These are phyloP conservation scores for Fusarium nelsonii DNA, from an alignment of 2,329 filamentous ascomycete genomes.

Conservation along the genomic window DNA sequence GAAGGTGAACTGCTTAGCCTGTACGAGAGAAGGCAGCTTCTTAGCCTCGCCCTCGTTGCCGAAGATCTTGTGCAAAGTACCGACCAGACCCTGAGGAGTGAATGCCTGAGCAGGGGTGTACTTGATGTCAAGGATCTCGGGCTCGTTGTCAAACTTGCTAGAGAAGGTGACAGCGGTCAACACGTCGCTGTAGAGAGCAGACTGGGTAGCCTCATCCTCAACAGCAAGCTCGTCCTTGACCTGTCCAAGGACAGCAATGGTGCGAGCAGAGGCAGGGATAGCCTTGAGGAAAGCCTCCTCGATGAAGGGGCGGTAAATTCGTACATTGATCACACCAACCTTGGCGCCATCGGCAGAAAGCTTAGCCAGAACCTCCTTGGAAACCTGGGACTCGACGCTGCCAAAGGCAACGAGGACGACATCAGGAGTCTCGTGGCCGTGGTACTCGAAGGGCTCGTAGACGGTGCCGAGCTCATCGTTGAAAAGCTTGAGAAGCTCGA, in stretches of 20 bases:
- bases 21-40: constrained; percentile 59
- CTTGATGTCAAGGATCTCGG: constrained; percentile 84
- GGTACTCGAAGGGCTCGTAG: constrained; percentile 94
- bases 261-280: constrained; percentile 80
- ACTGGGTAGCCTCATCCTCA: constrained; percentile 80
- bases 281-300: constrained; percentile 92
- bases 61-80: constrained; percentile 63
- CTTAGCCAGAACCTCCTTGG: constrained; percentile 81
- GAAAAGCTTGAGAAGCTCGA: constrained; percentile 77
- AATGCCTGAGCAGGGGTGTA: constrained; percentile 77
- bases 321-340: constrained; percentile 90
- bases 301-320: constrained; percentile 93
- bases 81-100: constrained; percentile 66
- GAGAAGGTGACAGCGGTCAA: constrained; percentile 87
- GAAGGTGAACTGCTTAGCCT: constrained; percentile 88
- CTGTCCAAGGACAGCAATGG: constrained; percentile 89
- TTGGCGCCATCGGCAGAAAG: constrained; percentile 79
- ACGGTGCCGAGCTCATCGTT: constrained; percentile 94
- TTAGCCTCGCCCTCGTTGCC: constrained; percentile 67
- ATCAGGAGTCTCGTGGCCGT: constrained; percentile 82
- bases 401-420: constrained; percentile 92
- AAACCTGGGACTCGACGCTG: constrained; percentile 87
- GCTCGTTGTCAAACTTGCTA: constrained; percentile 71
- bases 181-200: constrained; percentile 92
- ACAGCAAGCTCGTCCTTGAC: constrained; percentile 80